A percentile compares a stretch with the other conserved stretches of the same genome.
Conservation (phyloP, 2,329 filamentous ascomycete genomes). For the Didymella pinodella region DNA sequence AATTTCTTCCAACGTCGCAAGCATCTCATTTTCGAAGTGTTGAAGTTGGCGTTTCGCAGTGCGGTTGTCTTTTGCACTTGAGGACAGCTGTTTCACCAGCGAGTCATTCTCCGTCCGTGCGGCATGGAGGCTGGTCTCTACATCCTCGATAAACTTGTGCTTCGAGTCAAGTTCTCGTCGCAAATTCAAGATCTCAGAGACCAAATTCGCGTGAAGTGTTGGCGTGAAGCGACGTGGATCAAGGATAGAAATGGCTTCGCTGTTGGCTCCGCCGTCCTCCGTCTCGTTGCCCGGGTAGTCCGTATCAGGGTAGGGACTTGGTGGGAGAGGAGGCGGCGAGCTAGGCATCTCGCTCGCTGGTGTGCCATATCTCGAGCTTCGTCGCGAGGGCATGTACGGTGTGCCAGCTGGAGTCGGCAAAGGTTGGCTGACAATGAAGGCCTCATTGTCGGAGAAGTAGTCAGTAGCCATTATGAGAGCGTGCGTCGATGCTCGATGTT, state of each 20-base stretch:
- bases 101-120: constrained; percentile 77
- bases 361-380: constrained; percentile 67
- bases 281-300: constrained; percentile 11
- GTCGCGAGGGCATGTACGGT: constrained; percentile 73
- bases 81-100: constrained; percentile 68
- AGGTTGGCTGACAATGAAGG: constrained; percentile 53
- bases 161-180: constrained; percentile 92
- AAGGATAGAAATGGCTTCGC: constrained; percentile 76
- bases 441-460: constrained; percentile 58
- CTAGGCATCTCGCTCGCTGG: constrained; percentile 69
- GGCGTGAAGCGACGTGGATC: constrained; percentile 95
- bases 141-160: constrained; percentile 80
- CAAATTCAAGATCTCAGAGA: constrained; percentile 89
- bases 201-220: constrained; percentile 90
- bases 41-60: constrained; percentile 85
- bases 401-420: constrained; percentile 77
- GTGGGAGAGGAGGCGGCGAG: constrained; percentile 65
- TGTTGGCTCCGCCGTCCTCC: constrained; percentile 60
- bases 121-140: constrained; percentile 78
- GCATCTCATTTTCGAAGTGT: constrained; percentile 85
- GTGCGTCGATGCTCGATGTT: neutral
- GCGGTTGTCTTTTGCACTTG: constrained; percentile 76
- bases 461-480: constrained; percentile 48
- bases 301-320: constrained; percentile 56
- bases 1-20: constrained; percentile 83